Conservation (phyloP, 208 protist species). For the Blastocrithidia nonstop region DNA sequence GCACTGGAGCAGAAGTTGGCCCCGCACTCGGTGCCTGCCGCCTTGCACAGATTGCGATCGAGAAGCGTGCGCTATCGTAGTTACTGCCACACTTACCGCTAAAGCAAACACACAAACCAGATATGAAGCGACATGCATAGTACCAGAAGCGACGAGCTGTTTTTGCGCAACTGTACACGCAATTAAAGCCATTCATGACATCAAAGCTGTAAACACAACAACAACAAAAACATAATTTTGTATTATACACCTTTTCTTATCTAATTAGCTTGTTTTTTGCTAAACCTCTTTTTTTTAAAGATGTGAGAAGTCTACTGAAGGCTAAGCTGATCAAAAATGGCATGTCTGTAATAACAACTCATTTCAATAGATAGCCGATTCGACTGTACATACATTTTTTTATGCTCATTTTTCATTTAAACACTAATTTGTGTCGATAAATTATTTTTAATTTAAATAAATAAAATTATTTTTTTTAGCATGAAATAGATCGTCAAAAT, state of each 20-base stretch:
- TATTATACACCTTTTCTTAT: conserved; percentile 1
- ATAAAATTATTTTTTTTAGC: too few species aligned
- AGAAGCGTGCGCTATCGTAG: conserved; percentile 30
- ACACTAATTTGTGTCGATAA: too few species aligned
- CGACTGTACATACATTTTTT: too few species aligned
- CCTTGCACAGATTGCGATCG: conserved; percentile 48
- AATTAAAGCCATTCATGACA: conserved; percentile 36
- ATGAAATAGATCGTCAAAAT: too few species aligned
- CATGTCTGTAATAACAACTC: too few species aligned
- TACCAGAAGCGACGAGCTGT: conserved; percentile 34
- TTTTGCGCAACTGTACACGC: conserved; percentile 43
- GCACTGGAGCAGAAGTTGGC: conserved; percentile 46
- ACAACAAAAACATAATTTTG: not conserved
- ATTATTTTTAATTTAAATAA: too few species aligned
- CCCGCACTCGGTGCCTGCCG: conserved; percentile 44
- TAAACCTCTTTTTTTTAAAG: not conserved
- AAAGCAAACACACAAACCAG: conserved; percentile 39
- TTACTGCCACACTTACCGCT: conserved; percentile 28
- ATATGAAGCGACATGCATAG: conserved; percentile 25
- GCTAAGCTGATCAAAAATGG: too few species aligned
- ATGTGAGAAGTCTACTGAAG: too few species aligned
- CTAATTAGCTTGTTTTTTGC: not conserved
- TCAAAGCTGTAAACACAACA: conserved; percentile 19
- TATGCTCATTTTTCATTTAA: too few species aligned
- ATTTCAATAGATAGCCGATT: too few species aligned